A percentile compares a stretch with the other conserved stretches of the same genome.
phyloP scores from a whole-genome alignment of 2,329 filamentous ascomycete species.

The Elsinoe batatas region DNA sequence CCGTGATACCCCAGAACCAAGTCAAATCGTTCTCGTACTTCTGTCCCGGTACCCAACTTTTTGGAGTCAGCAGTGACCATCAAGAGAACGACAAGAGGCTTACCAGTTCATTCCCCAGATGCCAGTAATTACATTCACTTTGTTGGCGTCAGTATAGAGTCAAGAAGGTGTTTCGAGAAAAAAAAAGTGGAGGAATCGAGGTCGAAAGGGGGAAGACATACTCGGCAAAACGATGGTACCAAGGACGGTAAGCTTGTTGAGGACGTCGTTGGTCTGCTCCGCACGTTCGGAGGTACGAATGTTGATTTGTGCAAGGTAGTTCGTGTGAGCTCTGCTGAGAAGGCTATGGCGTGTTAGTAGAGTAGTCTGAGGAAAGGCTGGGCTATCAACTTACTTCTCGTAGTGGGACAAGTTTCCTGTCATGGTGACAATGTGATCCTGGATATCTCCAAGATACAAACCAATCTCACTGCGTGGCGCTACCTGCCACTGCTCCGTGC shows the following conservation, averaged over 20 bases:
- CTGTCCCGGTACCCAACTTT: constrained; percentile 66
- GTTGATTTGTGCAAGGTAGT: constrained; percentile 98
- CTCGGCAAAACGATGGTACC: constrained; percentile 91
- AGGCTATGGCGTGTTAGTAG: constrained; percentile 47
- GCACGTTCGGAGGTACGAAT: constrained; percentile 97
- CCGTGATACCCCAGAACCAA: constrained; percentile 53
- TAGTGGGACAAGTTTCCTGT: constrained; percentile 92
- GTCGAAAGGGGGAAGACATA: background rate
- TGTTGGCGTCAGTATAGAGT: background rate
- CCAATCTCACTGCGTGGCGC: constrained; percentile 92
- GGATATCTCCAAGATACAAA: constrained; percentile 94
- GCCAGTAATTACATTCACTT: constrained; percentile 92
- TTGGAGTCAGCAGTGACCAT: background rate
- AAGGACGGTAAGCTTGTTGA: constrained; percentile 88
- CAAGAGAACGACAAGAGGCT: background rate
- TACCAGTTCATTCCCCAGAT: constrained; percentile 92
- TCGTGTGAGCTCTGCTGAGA: constrained; percentile 80
- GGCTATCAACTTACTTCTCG: constrained; percentile 60
- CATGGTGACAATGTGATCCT: constrained; percentile 99
- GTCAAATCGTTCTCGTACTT: constrained; percentile 55
- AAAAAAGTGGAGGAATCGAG: too few relatives aligned
- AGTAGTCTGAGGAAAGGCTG: background rate
- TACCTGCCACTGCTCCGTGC: constrained; percentile 96
- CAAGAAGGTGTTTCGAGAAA: background rate
- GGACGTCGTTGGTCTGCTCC: constrained; percentile 88